A percentile compares a stretch with the other conserved stretches of the same genome.
These are phyloP conservation scores for Podila verticillata DNA, from an alignment of 192 early-diverging fungal species.

Conservation along the genomic window DNA sequence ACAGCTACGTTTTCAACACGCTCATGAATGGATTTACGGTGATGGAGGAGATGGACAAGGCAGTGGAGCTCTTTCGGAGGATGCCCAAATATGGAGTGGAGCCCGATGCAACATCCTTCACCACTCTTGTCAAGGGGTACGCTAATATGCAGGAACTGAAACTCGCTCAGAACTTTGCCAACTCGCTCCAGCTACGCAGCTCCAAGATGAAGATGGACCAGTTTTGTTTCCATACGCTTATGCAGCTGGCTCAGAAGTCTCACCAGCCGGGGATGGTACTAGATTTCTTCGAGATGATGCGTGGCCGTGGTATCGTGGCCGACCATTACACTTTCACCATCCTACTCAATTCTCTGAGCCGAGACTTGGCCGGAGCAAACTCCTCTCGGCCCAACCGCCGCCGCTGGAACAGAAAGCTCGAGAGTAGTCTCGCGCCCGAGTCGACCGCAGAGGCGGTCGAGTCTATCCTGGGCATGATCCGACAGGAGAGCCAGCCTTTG, in stretches of 20 bases:
- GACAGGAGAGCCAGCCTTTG: slow-evolving; percentile 9
- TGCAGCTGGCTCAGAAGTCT: slow-evolving; percentile 48
- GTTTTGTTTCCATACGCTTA: slow-evolving; percentile 32
- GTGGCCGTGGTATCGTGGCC: slow-evolving; percentile 31
- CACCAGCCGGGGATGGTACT: slow-evolving; percentile 35
- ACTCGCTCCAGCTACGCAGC: slow-evolving; percentile 27
- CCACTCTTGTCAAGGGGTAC: slow-evolving; percentile 46
- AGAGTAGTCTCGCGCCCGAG: neutral
- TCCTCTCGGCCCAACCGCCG: neutral
- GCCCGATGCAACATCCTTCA: slow-evolving; percentile 30
- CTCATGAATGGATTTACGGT: slow-evolving; percentile 46
- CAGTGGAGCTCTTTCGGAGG: slow-evolving; percentile 42
- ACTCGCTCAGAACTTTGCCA: slow-evolving; percentile 32
- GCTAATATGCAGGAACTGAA: slow-evolving; percentile 25
- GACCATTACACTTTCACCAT: slow-evolving; percentile 36
- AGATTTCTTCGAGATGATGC: slow-evolving; percentile 50
- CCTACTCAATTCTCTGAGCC: slow-evolving; percentile 35
- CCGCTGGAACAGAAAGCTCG: neutral
- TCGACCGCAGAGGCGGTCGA: slow-evolving; percentile 18
- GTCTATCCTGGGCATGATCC: slow-evolving; percentile 23
- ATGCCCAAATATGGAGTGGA: slow-evolving; percentile 49
- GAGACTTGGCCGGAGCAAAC: neutral
- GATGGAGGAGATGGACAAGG: slow-evolving; percentile 48
- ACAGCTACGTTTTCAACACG: slow-evolving; percentile 26
- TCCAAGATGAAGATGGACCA: slow-evolving; percentile 31